These are phyloP conservation scores for Beauveria sp. DNA, from an alignment of 2,329 filamentous ascomycete genomes.

Conservation along the genomic window DNA sequence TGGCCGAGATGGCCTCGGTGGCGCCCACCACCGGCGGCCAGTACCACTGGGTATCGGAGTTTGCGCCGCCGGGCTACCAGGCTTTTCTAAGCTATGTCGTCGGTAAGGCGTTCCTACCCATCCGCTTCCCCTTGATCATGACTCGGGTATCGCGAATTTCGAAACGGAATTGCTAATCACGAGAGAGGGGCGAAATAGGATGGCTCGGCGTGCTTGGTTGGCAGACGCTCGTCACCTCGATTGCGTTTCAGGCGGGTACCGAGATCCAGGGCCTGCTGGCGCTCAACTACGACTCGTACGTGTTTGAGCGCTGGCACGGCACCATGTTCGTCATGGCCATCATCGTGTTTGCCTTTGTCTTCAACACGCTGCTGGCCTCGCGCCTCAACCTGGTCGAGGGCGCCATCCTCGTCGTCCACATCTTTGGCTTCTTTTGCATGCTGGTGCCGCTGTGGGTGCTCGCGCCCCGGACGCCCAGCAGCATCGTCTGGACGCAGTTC, in stretches of 20 bases:
- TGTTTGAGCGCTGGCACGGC: conserved; percentile 31
- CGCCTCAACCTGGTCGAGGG: conserved; percentile 35
- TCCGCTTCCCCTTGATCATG: neutral
- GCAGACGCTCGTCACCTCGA: conserved; percentile 29
- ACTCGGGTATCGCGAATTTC: neutral
- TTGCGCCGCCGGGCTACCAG: conserved; percentile 35
- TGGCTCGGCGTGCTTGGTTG: conserved; percentile 34
- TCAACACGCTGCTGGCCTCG: conserved; percentile 24
- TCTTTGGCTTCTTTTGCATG: conserved; percentile 17
- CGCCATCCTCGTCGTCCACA: conserved; percentile 36
- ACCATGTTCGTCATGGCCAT: conserved; percentile 36
- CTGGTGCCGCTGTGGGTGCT: conserved; percentile 31
- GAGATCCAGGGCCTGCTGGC: conserved; percentile 32
- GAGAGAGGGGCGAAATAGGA: conserved; percentile 14
- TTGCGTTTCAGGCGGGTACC: conserved; percentile 30
- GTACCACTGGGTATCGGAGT: conserved; percentile 47
- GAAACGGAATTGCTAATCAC: too few relatives aligned
- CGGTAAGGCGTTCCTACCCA: neutral
- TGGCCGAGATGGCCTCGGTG: conserved; percentile 39
- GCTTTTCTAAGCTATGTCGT: conserved; percentile 40
- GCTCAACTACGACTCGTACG: conserved; percentile 26
- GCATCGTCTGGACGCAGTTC: conserved; percentile 23
- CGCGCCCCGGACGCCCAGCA: conserved; percentile 20
- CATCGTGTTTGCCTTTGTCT: conserved; percentile 21
- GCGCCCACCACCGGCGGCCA: conserved; percentile 46